Evolutionary conservation across 306 rosid species (phyloP).

Genomic region (Fragaria iinumae): DNA sequence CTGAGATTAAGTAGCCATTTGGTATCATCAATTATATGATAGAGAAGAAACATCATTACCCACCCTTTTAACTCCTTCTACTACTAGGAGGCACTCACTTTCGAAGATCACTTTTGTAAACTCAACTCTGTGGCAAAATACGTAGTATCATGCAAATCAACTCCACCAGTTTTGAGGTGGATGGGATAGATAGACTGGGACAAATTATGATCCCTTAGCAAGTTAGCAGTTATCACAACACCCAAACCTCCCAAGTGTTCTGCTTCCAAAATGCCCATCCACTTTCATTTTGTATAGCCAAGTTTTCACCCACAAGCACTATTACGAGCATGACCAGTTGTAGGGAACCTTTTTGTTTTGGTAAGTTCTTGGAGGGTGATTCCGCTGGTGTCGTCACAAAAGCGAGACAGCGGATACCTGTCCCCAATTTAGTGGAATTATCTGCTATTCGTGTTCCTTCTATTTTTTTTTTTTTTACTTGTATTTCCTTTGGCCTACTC

Average conservation of each 20-base stretch:
- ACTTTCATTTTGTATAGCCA: not conserved
- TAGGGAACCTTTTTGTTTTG: not conserved
- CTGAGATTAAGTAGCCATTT: not conserved
- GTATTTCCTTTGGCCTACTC: not conserved
- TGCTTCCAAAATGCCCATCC: not conserved
- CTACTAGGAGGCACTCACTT: not conserved
- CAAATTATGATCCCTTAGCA: not conserved
- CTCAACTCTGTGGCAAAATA: not conserved
- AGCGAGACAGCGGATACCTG: not conserved
- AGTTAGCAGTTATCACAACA: not conserved
- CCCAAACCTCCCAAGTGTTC: not conserved
- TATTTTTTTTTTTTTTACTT: too few relatives aligned
- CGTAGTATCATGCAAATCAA: not conserved
- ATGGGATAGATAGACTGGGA: not conserved
- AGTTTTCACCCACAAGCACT: not conserved
- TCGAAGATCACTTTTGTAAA: not conserved
- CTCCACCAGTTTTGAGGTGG: not conserved
- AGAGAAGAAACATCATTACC: not conserved
- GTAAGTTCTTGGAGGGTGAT: not conserved
- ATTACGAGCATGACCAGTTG: not conserved
- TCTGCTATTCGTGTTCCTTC: not conserved
- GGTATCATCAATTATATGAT: not conserved
- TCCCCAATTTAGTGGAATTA: not conserved
- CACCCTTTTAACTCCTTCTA: not conserved
- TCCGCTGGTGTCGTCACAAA: too few relatives aligned